Evolutionary conservation across 2,329 filamentous ascomycete species (phyloP).

Genomic region (Fusarium fujikuroi): DNA sequence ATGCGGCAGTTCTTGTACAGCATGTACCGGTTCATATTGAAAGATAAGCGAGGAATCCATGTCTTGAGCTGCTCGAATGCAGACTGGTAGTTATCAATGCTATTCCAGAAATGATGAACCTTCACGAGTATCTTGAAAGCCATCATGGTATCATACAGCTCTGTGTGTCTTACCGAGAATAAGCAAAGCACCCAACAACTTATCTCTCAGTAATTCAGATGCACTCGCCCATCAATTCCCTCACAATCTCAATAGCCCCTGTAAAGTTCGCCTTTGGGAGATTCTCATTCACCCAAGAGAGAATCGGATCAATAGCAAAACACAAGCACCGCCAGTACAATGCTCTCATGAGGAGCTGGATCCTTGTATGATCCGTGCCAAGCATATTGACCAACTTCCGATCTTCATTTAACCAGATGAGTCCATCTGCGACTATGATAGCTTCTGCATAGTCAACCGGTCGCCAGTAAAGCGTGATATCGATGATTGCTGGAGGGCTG

Average conservation of each 20-base stretch:
- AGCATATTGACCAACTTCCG: neutral
- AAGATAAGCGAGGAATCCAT: neutral
- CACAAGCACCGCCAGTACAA: constrained; percentile 22
- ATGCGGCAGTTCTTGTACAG: neutral
- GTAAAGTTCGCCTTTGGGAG: neutral
- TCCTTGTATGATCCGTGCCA: neutral
- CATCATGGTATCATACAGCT: too few species aligned
- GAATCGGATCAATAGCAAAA: constrained; percentile 15
- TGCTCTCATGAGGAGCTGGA: constrained; percentile 10
- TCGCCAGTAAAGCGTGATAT: constrained; percentile 18
- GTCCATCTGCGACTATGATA: constrained; percentile 11
- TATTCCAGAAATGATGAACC: fast-evolving
- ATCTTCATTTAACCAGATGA: neutral
- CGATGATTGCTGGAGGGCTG: neutral
- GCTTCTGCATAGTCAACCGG: constrained; percentile 11
- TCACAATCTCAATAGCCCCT: neutral
- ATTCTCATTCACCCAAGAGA: constrained; percentile 7
- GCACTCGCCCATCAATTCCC: neutral
- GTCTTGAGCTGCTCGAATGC: too few species aligned
- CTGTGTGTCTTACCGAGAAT: too few species aligned
- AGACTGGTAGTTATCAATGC: fast-evolving
- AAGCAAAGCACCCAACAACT: too few species aligned
- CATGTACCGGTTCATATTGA: neutral
- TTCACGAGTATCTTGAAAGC: fast-evolving
- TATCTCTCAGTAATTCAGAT: neutral